Evolutionary conservation across 768 basidiomycete genomes (phyloP).

Genomic region (Boletus sp.): DNA sequence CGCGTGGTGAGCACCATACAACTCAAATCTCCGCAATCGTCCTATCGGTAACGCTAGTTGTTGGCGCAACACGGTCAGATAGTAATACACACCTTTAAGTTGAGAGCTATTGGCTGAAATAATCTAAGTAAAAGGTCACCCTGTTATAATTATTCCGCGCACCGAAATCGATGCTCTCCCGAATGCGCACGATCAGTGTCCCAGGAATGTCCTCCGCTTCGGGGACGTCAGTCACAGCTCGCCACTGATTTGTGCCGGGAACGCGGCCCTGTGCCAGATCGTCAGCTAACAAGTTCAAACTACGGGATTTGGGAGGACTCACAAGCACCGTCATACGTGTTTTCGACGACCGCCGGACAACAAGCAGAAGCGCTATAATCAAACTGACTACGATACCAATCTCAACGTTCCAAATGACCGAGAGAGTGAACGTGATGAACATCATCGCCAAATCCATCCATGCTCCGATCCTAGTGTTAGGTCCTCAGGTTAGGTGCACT

Average conservation of each 20-base stretch:
- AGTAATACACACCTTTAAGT: constrained; percentile 58
- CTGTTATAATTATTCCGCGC: constrained; percentile 16
- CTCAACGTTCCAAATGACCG: constrained; percentile 89
- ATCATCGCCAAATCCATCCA: constrained; percentile 89
- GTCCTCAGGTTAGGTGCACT: neutral
- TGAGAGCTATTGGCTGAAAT: constrained; percentile 86
- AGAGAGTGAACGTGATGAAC: constrained; percentile 82
- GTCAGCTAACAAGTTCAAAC: neutral
- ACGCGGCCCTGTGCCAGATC: constrained; percentile 63
- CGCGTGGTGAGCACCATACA: constrained; percentile 74
- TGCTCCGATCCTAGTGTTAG: constrained; percentile 61
- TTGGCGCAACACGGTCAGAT: neutral
- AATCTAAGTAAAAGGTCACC: neutral
- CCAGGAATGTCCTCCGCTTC: constrained; percentile 81
- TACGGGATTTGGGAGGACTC: neutral
- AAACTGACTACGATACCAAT: constrained; percentile 88
- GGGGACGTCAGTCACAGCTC: constrained; percentile 82
- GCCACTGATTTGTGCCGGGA: constrained; percentile 87
- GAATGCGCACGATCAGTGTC: constrained; percentile 81
- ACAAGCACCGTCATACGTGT: constrained; percentile 90
- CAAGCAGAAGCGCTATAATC: constrained; percentile 82
- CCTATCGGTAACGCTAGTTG: constrained; percentile 39
- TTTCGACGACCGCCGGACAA: constrained; percentile 85
- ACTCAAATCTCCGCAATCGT: constrained; percentile 77
- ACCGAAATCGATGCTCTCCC: constrained; percentile 93